Percentiles rank a stretch among this genome's conserved stretches.
phyloP scores from a whole-genome alignment of 1,284 basidiomycete species.

The Fomitopsis pinicola region DNA sequence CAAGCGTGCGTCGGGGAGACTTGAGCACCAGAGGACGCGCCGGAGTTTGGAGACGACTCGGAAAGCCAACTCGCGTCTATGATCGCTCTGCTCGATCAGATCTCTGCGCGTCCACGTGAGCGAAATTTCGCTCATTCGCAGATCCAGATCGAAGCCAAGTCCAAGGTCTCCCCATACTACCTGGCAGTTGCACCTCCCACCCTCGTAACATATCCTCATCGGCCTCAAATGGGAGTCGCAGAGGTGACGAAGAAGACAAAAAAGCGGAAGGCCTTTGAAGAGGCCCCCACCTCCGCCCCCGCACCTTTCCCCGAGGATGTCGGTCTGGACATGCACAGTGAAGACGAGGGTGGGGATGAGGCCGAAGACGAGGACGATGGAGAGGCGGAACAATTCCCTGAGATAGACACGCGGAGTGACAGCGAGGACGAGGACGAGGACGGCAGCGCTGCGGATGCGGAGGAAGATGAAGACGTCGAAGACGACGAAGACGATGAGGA shows the following conservation, averaged over 20 bases:
- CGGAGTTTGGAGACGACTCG: neutral
- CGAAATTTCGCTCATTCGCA: constrained; percentile 9
- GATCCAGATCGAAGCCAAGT: neutral
- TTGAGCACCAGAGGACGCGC: constrained; percentile 14
- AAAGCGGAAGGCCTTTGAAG: constrained; percentile 54
- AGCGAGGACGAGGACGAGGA: constrained; percentile 36
- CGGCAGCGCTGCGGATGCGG: constrained; percentile 13
- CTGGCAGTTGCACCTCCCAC: neutral
- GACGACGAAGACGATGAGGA: constrained; percentile 36
- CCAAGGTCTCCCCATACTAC: neutral
- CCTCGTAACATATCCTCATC: constrained; percentile 2
- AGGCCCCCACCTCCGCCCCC: constrained; percentile 11
- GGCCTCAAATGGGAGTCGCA: constrained; percentile 31
- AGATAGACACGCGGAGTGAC: constrained; percentile 49
- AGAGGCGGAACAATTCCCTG: constrained; percentile 50
- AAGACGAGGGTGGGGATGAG: constrained; percentile 57
- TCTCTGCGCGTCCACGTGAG: neutral
- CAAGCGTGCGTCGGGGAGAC: constrained; percentile 18
- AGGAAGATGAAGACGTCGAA: constrained; percentile 39
- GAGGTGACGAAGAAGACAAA: constrained; percentile 32
- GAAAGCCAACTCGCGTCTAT: constrained; percentile 1
- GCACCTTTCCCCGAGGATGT: constrained; percentile 37
- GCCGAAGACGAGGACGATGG: constrained; percentile 40
- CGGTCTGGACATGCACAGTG: constrained; percentile 51
- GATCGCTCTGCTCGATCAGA: neutral